Percentiles rank a stretch among this genome's conserved stretches.
Conservation (phyloP, 768 basidiomycete genomes). For the Leccinellum luteum region DNA sequence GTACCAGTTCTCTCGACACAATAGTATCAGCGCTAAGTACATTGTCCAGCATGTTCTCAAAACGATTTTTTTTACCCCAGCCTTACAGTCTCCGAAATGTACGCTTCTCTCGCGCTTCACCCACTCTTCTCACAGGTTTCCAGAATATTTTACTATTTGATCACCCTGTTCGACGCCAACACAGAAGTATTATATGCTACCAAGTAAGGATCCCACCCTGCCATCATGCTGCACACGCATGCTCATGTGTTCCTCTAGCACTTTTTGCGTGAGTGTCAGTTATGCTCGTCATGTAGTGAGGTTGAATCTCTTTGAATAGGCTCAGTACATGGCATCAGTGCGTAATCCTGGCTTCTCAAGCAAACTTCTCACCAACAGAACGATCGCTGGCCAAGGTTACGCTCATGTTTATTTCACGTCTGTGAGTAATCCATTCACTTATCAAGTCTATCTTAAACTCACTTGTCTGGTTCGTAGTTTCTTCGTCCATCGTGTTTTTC, state of each 20-base stretch:
- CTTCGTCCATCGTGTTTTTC: constrained; percentile 24
- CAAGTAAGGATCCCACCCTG: constrained; percentile 15
- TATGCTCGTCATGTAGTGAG: neutral
- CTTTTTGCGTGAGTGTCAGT: constrained; percentile 30
- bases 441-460: neutral
- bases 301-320: constrained; percentile 13
- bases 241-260: constrained; percentile 14
- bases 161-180: constrained; percentile 22
- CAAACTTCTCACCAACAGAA: neutral
- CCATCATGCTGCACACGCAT: too few relatives aligned
- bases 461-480: constrained; percentile 15
- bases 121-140: constrained; percentile 7
- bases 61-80: neutral
- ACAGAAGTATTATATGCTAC: constrained; percentile 26
- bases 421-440: constrained; percentile 16
- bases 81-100: constrained; percentile 28
- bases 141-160: constrained; percentile 31
- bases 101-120: neutral
- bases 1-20: constrained; percentile 23
- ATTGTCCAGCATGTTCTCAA: neutral
- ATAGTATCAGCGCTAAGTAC: constrained; percentile 24
- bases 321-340: constrained; percentile 28
- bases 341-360: neutral
- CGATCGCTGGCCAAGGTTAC: constrained; percentile 15
- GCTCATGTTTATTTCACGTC: constrained; percentile 24